Evolutionary conservation across 1,284 basidiomycete genomes (phyloP).

Genomic region (Trametes polyzona): DNA sequence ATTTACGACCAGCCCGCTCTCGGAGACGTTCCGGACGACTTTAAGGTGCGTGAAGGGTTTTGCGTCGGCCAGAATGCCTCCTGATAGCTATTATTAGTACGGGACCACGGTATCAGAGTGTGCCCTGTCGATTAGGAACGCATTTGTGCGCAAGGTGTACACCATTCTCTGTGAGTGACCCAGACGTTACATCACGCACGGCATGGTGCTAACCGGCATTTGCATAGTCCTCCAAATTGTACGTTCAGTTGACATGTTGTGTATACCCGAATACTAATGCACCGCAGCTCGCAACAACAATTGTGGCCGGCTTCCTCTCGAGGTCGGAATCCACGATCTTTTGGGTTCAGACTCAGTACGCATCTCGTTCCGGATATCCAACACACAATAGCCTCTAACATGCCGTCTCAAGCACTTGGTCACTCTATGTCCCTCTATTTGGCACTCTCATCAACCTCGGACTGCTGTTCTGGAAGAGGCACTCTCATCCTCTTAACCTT

Average conservation of each 20-base stretch:
- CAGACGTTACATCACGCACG: background rate
- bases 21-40: constrained; percentile 80
- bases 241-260: constrained; percentile 1
- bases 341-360: constrained; percentile 76
- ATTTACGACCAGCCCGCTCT: constrained; percentile 72
- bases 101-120: constrained; percentile 78
- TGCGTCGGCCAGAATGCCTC: background rate
- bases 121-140: constrained; percentile 68
- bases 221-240: constrained; percentile 74
- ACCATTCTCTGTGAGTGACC: constrained; percentile 70
- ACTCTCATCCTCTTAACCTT: constrained; percentile 83
- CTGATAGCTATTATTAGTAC: constrained; percentile 63
- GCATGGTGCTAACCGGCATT: constrained; percentile 13
- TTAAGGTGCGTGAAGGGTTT: constrained; percentile 59
- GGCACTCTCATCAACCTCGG: constrained; percentile 77
- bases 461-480: constrained; percentile 86
- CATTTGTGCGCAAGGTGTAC: constrained; percentile 83
- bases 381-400: background rate
- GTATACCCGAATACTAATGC: background rate
- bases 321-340: constrained; percentile 55
- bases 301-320: constrained; percentile 72
- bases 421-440: constrained; percentile 76
- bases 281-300: constrained; percentile 63
- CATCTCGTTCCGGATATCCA: constrained; percentile 12
- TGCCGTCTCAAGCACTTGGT: constrained; percentile 60